Percentiles rank a stretch among this genome's conserved stretches.
Conservation (phyloP, 2,329 filamentous ascomycete species). For the Fusarium tanahbumbuense region DNA sequence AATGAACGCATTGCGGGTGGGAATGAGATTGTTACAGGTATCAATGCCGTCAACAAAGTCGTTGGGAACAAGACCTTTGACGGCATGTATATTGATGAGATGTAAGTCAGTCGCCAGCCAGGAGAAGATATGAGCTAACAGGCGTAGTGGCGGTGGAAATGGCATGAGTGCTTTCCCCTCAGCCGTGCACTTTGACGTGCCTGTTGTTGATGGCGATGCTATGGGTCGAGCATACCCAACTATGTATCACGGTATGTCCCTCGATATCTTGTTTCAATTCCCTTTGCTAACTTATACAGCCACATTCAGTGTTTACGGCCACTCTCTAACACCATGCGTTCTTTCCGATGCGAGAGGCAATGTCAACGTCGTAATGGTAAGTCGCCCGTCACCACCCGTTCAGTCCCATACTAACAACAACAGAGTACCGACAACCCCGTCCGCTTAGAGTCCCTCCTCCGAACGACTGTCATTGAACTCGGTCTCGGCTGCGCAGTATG, state of each 20-base stretch:
- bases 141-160: conserved; percentile 53
- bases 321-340: conserved; percentile 52
- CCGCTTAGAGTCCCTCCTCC: conserved; percentile 52
- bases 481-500: conserved; percentile 54
- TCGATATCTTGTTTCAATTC: fast-evolving
- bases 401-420: not conserved
- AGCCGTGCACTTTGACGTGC: conserved; percentile 51
- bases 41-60: conserved; percentile 52
- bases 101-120: too few species aligned
- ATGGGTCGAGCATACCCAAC: conserved; percentile 56
- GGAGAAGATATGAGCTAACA: too few species aligned
- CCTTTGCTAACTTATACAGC: conserved; percentile 32
- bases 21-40: conserved; percentile 52
- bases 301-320: conserved; percentile 54
- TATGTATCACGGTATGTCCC: conserved; percentile 49
- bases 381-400: not conserved
- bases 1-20: conserved; percentile 53
- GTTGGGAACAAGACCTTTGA: conserved; percentile 49
- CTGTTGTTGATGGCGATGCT: conserved; percentile 53
- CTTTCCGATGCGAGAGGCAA: conserved; percentile 55
- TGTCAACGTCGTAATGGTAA: conserved; percentile 48
- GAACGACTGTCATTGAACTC: conserved; percentile 53
- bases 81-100: conserved; percentile 53
- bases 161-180: conserved; percentile 52
- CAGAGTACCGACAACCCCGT: conserved; percentile 51